phyloP scores from a whole-genome alignment of 2,329 filamentous ascomycete genomes.

The Calonectria honghensis region DNA sequence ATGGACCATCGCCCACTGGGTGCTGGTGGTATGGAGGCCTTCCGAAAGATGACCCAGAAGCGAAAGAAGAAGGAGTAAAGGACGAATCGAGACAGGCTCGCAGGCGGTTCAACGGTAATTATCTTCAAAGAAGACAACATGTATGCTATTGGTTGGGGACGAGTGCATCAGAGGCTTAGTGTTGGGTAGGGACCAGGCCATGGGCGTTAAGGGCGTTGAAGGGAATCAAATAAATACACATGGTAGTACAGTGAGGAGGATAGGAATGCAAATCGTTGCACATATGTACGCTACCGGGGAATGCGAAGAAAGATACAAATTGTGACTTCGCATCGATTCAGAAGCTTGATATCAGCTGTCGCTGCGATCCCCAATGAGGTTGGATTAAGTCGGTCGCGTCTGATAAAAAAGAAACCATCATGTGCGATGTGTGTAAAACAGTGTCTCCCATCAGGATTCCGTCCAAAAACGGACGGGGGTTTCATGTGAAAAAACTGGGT shows the following conservation, averaged over 20 bases:
- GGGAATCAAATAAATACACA: constrained; percentile 35
- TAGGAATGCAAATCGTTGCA: constrained; percentile 14
- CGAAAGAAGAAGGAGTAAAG: constrained; percentile 69
- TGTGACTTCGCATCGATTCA: neutral
- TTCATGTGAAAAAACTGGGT: constrained; percentile 3
- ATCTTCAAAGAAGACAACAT: constrained; percentile 32
- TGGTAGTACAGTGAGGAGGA: constrained; percentile 20
- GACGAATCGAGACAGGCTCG: neutral
- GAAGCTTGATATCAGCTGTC: neutral
- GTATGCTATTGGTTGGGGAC: constrained; percentile 48
- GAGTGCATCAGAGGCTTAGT: constrained; percentile 45
- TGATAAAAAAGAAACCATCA: neutral
- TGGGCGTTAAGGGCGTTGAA: constrained; percentile 52
- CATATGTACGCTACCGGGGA: neutral
- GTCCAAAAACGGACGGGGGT: too few species aligned
- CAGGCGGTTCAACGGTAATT: constrained; percentile 7
- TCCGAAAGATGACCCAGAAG: constrained; percentile 79
- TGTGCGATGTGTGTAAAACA: too few species aligned
- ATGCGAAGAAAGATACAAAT: neutral
- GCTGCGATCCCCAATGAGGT: neutral
- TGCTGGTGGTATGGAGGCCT: constrained; percentile 78
- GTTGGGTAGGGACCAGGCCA: constrained; percentile 45
- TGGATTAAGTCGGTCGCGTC: neutral
- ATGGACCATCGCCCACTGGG: constrained; percentile 77
- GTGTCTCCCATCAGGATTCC: neutral